Evolutionary conservation across 2,329 filamentous ascomycete genomes (phyloP).

Genomic region (Didymella arachidicola): DNA sequence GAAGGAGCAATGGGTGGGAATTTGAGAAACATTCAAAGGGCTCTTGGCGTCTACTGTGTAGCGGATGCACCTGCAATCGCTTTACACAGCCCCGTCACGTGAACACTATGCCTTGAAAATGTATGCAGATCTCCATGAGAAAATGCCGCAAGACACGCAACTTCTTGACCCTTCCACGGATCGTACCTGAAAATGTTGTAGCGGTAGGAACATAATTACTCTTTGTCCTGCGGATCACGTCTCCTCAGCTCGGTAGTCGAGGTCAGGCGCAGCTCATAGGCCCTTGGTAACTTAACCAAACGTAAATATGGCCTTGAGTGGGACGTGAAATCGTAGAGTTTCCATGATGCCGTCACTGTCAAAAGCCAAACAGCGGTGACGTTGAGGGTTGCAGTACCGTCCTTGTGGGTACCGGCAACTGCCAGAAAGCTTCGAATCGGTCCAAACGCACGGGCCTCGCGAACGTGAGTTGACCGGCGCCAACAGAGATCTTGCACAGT

Average conservation of each 20-base stretch:
- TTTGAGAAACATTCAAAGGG: conserved; percentile 26
- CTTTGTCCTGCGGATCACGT: conserved; percentile 9
- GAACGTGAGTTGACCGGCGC: conserved; percentile 2
- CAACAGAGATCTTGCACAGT: conserved; percentile 6
- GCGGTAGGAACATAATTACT: conserved; percentile 4
- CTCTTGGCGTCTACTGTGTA: conserved; percentile 24
- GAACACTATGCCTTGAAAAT: conserved; percentile 19
- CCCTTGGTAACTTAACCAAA: background rate
- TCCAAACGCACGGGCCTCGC: background rate
- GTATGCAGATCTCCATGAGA: conserved; percentile 20
- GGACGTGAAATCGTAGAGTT: background rate
- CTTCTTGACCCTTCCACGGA: conserved; percentile 14
- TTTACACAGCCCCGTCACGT: conserved; percentile 27
- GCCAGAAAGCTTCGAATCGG: conserved; percentile 3
- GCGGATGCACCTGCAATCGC: conserved; percentile 21
- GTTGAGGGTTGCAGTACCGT: background rate
- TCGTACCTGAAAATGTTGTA: conserved; percentile 9
- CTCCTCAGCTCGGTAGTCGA: background rate
- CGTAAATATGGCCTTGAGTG: background rate
- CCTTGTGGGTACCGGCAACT: background rate
- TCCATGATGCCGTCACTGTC: background rate
- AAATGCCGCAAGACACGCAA: conserved; percentile 22
- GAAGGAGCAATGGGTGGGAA: conserved; percentile 20
- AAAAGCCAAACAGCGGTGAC: conserved; percentile 9
- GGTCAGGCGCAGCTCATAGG: background rate